Evolutionary conservation across 2,329 filamentous ascomycete genomes (phyloP).

Genomic region (Elsinoe australis): DNA sequence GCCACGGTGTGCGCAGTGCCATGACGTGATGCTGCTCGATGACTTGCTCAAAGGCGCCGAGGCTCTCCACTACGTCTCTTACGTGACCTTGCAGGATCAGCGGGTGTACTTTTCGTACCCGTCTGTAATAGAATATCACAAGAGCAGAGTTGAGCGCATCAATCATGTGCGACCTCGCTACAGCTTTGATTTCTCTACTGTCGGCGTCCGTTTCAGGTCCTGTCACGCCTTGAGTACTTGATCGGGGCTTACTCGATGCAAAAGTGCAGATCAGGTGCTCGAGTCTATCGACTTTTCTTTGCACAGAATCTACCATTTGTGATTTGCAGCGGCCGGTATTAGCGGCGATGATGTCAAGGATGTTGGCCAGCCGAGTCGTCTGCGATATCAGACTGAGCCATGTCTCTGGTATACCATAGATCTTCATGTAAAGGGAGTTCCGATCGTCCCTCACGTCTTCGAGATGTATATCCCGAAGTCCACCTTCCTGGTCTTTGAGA

Average conservation of each 20-base stretch:
- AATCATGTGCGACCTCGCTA: constrained; percentile 34
- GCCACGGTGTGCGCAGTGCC: constrained; percentile 31
- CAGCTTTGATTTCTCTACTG: too few relatives aligned
- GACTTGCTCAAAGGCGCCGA: constrained; percentile 28
- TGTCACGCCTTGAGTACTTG: too few relatives aligned
- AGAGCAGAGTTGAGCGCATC: constrained; percentile 35
- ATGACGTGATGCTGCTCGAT: constrained; percentile 24
- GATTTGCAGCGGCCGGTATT: too few relatives aligned
- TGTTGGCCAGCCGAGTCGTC: constrained; percentile 36
- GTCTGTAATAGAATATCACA: constrained; percentile 38
- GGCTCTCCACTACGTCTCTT: constrained; percentile 29
- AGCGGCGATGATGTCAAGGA: constrained; percentile 19
- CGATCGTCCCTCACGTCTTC: constrained; percentile 31
- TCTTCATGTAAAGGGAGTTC: constrained; percentile 24
- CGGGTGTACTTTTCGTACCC: constrained; percentile 35
- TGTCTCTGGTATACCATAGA: constrained; percentile 39
- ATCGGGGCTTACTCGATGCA: too few relatives aligned
- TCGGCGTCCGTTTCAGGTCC: too few relatives aligned
- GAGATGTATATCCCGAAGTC: constrained; percentile 36
- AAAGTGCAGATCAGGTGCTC: too few relatives aligned
- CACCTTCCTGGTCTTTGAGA: too few relatives aligned
- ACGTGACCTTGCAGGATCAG: constrained; percentile 35
- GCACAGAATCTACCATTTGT: too few relatives aligned
- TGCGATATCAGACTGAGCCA: constrained; percentile 40
- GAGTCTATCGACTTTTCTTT: too few relatives aligned